A percentile compares a stretch with the other conserved stretches of the same genome.
These are phyloP conservation scores for Aureobasidium sp. DNA, from an alignment of 2,329 filamentous ascomycete species.

Conservation along the genomic window DNA sequence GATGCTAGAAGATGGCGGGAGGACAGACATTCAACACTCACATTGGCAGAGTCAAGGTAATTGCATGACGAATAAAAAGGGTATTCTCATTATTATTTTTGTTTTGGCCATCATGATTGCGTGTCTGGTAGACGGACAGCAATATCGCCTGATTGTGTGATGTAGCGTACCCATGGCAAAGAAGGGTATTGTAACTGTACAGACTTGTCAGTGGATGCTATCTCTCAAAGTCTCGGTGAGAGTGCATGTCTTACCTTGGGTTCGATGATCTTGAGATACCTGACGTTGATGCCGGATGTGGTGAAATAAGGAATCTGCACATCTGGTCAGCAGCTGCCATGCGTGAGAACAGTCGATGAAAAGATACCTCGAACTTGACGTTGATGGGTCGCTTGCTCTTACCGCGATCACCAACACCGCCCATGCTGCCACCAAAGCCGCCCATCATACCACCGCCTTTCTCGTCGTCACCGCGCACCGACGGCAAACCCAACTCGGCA, in stretches of 20 bases:
- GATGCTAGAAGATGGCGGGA: too few species aligned
- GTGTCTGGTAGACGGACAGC: conserved; percentile 90
- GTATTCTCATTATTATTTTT: conserved; percentile 6
- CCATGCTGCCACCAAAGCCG: conserved; percentile 95
- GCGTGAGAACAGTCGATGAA: neutral
- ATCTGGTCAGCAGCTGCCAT: neutral
- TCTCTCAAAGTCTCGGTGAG: neutral
- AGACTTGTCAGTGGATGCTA: conserved; percentile 12
- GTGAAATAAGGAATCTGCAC: conserved; percentile 90
- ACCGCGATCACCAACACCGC: conserved; percentile 75
- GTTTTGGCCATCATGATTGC: conserved; percentile 11
- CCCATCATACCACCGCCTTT: conserved; percentile 96
- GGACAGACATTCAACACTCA: too few species aligned
- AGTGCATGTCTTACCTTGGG: conserved; percentile 83
- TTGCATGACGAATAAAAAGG: neutral
- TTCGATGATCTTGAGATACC: conserved; percentile 98
- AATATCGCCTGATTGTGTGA: conserved; percentile 96
- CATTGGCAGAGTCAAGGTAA: too few species aligned
- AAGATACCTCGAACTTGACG: conserved; percentile 76
- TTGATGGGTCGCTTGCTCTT: conserved; percentile 96
- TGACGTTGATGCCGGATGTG: conserved; percentile 96
- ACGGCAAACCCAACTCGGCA: conserved; percentile 87
- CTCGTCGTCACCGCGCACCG: conserved; percentile 90
- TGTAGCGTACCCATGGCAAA: conserved; percentile 95
- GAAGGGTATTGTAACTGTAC: conserved; percentile 90